These are phyloP conservation scores for Aureobasidium sp. DNA, from an alignment of 2,329 filamentous ascomycete genomes.

Conservation along the genomic window DNA sequence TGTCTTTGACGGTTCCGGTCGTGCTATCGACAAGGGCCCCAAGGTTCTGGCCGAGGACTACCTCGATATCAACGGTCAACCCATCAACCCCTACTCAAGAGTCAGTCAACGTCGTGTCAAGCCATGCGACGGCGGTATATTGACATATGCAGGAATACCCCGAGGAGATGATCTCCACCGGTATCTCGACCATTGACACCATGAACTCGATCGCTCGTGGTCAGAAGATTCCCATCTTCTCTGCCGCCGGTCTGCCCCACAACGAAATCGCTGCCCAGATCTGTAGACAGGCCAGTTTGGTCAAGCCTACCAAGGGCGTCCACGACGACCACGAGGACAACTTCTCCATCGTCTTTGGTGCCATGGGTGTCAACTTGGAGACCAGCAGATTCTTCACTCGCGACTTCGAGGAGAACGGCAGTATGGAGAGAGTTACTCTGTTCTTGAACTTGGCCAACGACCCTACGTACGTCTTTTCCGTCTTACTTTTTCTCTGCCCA, in stretches of 20 bases:
- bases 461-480: slow-evolving; percentile 63
- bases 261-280: slow-evolving; percentile 99
- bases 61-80: slow-evolving; percentile 96
- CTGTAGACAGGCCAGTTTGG: slow-evolving; percentile 91
- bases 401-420: slow-evolving; percentile 98
- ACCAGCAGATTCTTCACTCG: slow-evolving; percentile 97
- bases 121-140: not conserved
- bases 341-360: slow-evolving; percentile 98
- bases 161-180: slow-evolving; percentile 99
- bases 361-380: slow-evolving; percentile 99
- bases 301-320: slow-evolving; percentile 83
- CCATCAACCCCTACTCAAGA: slow-evolving; percentile 96
- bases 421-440: slow-evolving; percentile 90
- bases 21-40: slow-evolving; percentile 97
- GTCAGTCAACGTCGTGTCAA: slow-evolving; percentile 45
- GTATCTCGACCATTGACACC: slow-evolving; percentile 97
- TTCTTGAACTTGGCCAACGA: slow-evolving; percentile 99
- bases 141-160: slow-evolving; percentile 54
- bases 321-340: slow-evolving; percentile 98
- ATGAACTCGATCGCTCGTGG: slow-evolving; percentile 92
- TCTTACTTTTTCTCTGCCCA: not conserved
- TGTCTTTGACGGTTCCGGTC: slow-evolving; percentile 96
- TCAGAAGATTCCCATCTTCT: slow-evolving; percentile 99
- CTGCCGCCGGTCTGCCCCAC: slow-evolving; percentile 92
- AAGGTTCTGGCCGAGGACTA: slow-evolving; percentile 98